Conservation (phyloP, 352 stramenopile species). For the Phytophthora pinifolia region DNA sequence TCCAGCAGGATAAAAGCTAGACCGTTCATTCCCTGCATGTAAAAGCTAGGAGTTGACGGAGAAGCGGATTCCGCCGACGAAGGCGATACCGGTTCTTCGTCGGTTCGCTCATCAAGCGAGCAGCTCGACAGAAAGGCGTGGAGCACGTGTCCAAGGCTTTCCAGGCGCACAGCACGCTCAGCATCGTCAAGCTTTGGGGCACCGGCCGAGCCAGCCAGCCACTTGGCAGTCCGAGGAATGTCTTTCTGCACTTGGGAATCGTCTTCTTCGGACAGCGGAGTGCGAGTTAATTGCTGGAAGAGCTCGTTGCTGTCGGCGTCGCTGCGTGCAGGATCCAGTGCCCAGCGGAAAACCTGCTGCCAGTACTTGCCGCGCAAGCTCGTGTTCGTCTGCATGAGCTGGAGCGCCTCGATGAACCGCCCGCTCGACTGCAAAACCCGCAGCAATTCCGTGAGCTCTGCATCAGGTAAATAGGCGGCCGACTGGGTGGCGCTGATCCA, state of each 20-base stretch:
- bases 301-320: conserved; percentile 8
- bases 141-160: conserved; percentile 49
- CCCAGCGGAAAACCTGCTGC: conserved; percentile 69
- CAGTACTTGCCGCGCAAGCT: conserved; percentile 54
- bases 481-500: conserved; percentile 26
- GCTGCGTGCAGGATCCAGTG: conserved; percentile 27
- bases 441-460: conserved; percentile 57
- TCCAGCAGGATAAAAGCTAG: conserved; percentile 77
- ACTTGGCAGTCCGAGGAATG: conserved; percentile 76
- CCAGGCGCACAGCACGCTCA: conserved; percentile 34
- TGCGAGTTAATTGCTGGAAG: conserved; percentile 22
- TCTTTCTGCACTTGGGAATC: conserved; percentile 78
- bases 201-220: conserved; percentile 59
- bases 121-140: conserved; percentile 73
- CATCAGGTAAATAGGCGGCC: conserved; percentile 40
- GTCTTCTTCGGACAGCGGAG: conserved; percentile 53
- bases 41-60: conserved; percentile 45
- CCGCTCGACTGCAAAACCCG: conserved; percentile 59
- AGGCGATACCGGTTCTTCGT: conserved; percentile 28
- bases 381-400: conserved; percentile 67
- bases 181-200: conserved; percentile 46
- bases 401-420: conserved; percentile 73
- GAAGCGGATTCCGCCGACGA: conserved; percentile 20
- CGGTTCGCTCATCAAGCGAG: conserved; percentile 44
- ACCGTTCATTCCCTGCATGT: conserved; percentile 89